A percentile compares a stretch with the other conserved stretches of the same genome.
These are phyloP conservation scores for Ascosphaera apis DNA, from an alignment of 2,329 filamentous ascomycete genomes.

Conservation along the genomic window DNA sequence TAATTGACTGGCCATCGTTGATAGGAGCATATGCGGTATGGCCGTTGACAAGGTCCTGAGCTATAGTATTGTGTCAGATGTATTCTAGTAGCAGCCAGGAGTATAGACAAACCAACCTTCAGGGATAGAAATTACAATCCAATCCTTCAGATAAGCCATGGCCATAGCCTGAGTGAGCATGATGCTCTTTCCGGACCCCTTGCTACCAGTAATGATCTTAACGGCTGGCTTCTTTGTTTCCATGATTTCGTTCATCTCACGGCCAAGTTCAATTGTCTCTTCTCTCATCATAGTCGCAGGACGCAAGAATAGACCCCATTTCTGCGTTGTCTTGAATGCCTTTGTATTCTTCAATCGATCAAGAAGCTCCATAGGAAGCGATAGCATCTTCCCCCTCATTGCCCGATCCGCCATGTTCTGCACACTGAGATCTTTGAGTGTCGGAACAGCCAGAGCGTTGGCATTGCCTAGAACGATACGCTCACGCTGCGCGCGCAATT, in stretches of 20 bases:
- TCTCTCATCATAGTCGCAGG: slow-evolving; percentile 57
- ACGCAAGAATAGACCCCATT: slow-evolving; percentile 64
- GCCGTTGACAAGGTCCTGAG: slow-evolving; percentile 57
- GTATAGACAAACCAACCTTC: slow-evolving; percentile 39
- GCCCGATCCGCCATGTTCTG: slow-evolving; percentile 31
- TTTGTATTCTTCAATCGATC: slow-evolving; percentile 65
- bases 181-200: slow-evolving; percentile 66
- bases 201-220: slow-evolving; percentile 49
- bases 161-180: slow-evolving; percentile 63
- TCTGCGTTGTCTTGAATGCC: slow-evolving; percentile 77
- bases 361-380: slow-evolving; percentile 44
- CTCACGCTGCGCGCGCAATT: slow-evolving; percentile 69
- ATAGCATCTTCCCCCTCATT: slow-evolving; percentile 42
- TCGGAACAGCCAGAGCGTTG: slow-evolving; percentile 61
- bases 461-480: slow-evolving; percentile 81
- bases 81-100: neutral
- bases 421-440: slow-evolving; percentile 36
- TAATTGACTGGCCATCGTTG: slow-evolving; percentile 26
- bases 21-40: slow-evolving; percentile 60
- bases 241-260: slow-evolving; percentile 29
- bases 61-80: slow-evolving; percentile 20
- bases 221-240: slow-evolving; percentile 21
- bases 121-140: slow-evolving; percentile 74
- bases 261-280: slow-evolving; percentile 53
- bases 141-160: slow-evolving; percentile 58